Percentiles rank a stretch among this genome's conserved stretches.
These are phyloP conservation scores for Fusarium devonianum DNA, from an alignment of 2,329 filamentous ascomycete species.

Conservation along the genomic window DNA sequence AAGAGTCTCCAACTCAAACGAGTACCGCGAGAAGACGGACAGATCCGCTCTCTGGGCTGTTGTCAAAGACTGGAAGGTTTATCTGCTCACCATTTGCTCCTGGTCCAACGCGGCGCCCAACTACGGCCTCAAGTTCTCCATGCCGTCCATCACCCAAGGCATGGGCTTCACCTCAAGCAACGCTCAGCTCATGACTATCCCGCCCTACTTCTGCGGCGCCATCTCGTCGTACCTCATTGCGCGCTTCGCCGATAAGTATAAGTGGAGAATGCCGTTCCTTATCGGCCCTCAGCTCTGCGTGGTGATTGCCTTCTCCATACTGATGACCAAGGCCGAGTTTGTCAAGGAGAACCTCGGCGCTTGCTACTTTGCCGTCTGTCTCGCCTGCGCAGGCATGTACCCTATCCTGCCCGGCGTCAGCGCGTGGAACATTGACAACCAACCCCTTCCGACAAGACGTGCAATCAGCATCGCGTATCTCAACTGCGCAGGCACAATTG, in stretches of 20 bases:
- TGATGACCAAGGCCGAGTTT: conserved; percentile 30
- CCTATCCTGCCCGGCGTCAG: conserved; percentile 45
- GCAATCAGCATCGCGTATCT: conserved; percentile 48
- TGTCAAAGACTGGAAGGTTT: conserved; percentile 45
- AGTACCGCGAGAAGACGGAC: conserved; percentile 24
- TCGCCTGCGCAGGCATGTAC: conserved; percentile 47
- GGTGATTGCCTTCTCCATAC: conserved; percentile 40
- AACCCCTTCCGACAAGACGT: conserved; percentile 44
- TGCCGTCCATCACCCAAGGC: conserved; percentile 49
- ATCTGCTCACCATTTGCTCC: conserved; percentile 49
- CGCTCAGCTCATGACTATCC: conserved; percentile 44
- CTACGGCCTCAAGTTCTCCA: conserved; percentile 43
- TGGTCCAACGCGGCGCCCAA: conserved; percentile 49
- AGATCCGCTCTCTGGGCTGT: conserved; percentile 17
- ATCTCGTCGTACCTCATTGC: conserved; percentile 38
- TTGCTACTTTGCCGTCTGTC: conserved; percentile 33
- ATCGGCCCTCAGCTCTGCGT: conserved; percentile 41
- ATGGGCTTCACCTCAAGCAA: conserved; percentile 49
- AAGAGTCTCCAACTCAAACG: conserved; percentile 17
- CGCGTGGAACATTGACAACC: conserved; percentile 49
- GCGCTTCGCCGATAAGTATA: conserved; percentile 41
- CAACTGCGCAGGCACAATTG: conserved; percentile 37
- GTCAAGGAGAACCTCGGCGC: conserved; percentile 27
- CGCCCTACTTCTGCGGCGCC: conserved; percentile 44
- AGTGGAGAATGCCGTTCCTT: conserved; percentile 48